A percentile compares a stretch with the other conserved stretches of the same genome.
Evolutionary conservation across 2,329 filamentous ascomycete species (phyloP).

Genomic region (Sphaerulina musiva): DNA sequence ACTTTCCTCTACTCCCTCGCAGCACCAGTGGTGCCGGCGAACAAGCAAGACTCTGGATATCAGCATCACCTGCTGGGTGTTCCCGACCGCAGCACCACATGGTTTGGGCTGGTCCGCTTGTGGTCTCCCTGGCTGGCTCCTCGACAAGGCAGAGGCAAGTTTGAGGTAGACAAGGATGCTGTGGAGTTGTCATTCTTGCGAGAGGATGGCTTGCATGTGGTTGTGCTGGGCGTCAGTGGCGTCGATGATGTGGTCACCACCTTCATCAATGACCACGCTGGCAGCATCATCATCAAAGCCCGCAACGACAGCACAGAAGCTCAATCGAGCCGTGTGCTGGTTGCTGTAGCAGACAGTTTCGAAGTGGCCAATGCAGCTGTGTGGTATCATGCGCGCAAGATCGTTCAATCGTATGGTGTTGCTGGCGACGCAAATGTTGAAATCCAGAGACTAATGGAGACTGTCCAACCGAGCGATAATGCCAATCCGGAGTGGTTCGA

Average conservation of each 20-base stretch:
- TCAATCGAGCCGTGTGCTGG: conserved; percentile 57
- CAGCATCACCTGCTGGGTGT: conserved; percentile 55
- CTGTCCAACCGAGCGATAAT: conserved; percentile 41
- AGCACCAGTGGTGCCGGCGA: conserved; percentile 49
- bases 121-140: conserved; percentile 84
- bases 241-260: conserved; percentile 63
- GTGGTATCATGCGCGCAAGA: conserved; percentile 77
- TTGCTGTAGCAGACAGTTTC: conserved; percentile 64
- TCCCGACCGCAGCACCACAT: conserved; percentile 60
- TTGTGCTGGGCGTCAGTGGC: conserved; percentile 72
- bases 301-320: conserved; percentile 59
- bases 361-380: conserved; percentile 71
- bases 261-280: conserved; percentile 59
- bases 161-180: conserved; percentile 69
- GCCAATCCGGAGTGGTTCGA: conserved; percentile 63
- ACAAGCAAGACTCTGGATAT: conserved; percentile 53
- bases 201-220: conserved; percentile 63
- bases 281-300: conserved; percentile 61
- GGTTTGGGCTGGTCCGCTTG: conserved; percentile 73
- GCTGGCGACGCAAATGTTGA: conserved; percentile 34
- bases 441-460: conserved; percentile 31
- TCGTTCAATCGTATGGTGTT: conserved; percentile 46
- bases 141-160: conserved; percentile 64
- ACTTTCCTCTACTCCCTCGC: conserved; percentile 67
- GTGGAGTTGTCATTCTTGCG: conserved; percentile 72